Conservation (phyloP, 1,139 yeast genomes). For the Candida pseudoviswanathii region DNA sequence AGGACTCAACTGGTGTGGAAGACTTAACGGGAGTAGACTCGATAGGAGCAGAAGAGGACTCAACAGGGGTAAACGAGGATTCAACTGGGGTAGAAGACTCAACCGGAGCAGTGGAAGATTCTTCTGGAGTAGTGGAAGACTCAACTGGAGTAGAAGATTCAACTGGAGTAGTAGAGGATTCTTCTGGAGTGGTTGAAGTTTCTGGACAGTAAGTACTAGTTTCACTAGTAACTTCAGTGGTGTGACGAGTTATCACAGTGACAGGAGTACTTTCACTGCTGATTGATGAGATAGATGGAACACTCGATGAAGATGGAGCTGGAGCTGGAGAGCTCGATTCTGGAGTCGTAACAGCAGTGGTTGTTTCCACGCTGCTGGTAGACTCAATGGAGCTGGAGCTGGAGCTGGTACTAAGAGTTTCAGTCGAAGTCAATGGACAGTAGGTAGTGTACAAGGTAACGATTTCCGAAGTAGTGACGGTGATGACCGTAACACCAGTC, state of each 20-base stretch:
- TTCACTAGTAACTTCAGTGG: too few species aligned
- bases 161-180: background rate
- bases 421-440: constrained; percentile 8
- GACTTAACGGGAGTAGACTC: background rate
- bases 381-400: background rate
- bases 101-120: background rate
- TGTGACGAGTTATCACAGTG: too few species aligned
- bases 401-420: constrained; percentile 1
- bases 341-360: too few species aligned
- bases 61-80: background rate
- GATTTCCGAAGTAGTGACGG: constrained; percentile 1
- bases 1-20: background rate
- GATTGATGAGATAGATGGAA: too few species aligned
- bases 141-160: background rate
- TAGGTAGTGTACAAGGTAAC: constrained; percentile 5
- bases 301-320: background rate
- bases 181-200: too few species aligned
- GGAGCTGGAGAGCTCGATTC: too few species aligned
- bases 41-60: background rate
- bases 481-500: constrained; percentile 7
- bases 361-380: too few species aligned
- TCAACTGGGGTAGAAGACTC: background rate
- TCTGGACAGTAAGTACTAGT: too few species aligned
- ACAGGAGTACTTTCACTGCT: too few species aligned
- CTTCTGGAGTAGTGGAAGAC: too few species aligned